Evolutionary conservation across 2,329 filamentous ascomycete genomes (phyloP), one percentile per base, ranked within the genome.

Genomic region (Sporothrix pseudoabietina): DNA sequence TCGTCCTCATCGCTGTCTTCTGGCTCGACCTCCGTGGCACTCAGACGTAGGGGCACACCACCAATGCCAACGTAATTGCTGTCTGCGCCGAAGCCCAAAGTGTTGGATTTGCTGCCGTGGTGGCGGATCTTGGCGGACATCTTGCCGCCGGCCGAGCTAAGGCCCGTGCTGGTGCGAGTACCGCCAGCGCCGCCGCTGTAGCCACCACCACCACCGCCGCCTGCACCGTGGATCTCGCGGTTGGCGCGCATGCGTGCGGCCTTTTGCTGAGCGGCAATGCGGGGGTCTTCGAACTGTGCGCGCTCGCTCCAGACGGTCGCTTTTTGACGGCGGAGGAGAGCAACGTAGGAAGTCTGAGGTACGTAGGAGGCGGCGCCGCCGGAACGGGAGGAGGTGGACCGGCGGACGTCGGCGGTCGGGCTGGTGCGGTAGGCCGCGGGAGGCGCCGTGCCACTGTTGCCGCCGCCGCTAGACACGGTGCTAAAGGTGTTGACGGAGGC

Each of bases 291-390:
- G 75, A 93, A 90, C 81, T 99, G 96, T 10, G 95, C 89, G 71
- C 94, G 91, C 80, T 98, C 96, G 84, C 94, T 98, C 96, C 96
- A 99, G 4, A 99, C 96, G 0, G 96, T 99, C 44, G 94, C 96
- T 81, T 98, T 98, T 83, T 99, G 96, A 81, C 94, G 95, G 75
- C 96, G 90, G 83, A 99, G 91, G n/a, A 98, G 87, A 49, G 96
- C 94, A 70, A 99, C 96, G 82, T 99, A 99, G 76, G 94, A 91
- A n/a, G 87, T 87, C 1, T 91, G 83, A 75, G 81, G 73, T 4
- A 78, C 76, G 26, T 76, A 78, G 32, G 81, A 30, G 10, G 44
- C 41, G 14, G 44, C 41, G 19, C 52, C 84, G 75, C 87, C 88
- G 30, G 93, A 97, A 78, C 93, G 90, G 70, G 92, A 92, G 3